Base-by-base conservation (phyloP, 2,329 filamentous ascomycete species). In the Corynespora cassiicola region DNA sequence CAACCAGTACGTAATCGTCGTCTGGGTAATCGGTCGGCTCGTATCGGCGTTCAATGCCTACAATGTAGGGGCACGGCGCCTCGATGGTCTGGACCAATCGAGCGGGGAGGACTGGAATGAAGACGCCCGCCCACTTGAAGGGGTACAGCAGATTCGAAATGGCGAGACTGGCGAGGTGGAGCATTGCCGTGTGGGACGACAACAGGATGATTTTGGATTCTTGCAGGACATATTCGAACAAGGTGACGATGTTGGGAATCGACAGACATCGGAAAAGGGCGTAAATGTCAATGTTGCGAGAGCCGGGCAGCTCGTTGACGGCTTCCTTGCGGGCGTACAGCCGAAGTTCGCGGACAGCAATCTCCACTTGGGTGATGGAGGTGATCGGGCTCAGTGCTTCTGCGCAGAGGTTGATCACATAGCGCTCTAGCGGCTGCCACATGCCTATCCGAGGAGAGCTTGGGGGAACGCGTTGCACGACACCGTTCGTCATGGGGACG, bases 181-280 rank as follows among this genome's bases (percentile, higher is more conserved):
- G 79, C 94, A 99, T 97, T 33, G 90, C 86, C 2, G 92, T 94
- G 66, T 99, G 91, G 2, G 91, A 96, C 7, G 94, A 97, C 14
- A 97, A 77, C 51, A 99, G 85, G 62, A 99, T 96, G 68, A 99
- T 96, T 42, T 92, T 87, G 28, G 91, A 94, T 72, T 99, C 94
- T 1, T 89, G 82, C 65, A 99, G 79, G 52, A 90, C 88, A 68
- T 92, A 96, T 74, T 99, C 94, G 63, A 96, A 91, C 15, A 99
- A 77, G 14, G 89, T 85, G 45, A 99, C 82, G 42, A 99, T 88
- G 67, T 99, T 97, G 36, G 90, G 88, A 37, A 96, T 84, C 2
- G 90, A 95, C 20, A 99, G 75, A 30, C 87, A 88, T 47, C 91
- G 81, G 75, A 99, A 99, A 7, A 99, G 76, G 7, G 91, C 89